Conservation (phyloP, 495 filamentous ascomycete species). For the Aspergillus cavernicola region DNA sequence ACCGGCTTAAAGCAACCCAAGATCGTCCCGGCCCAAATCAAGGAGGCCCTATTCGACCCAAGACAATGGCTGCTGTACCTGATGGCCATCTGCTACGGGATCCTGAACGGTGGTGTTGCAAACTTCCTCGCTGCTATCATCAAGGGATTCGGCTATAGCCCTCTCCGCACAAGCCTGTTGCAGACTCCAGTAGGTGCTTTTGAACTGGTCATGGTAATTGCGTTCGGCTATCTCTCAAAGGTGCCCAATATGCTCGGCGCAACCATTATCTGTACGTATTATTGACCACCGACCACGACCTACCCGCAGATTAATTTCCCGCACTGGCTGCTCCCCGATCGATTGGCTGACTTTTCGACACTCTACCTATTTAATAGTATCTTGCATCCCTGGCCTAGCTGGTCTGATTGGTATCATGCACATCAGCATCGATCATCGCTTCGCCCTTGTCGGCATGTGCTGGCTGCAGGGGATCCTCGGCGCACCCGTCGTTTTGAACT, state of each 20-base stretch:
- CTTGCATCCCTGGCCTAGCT: constrained; percentile 35
- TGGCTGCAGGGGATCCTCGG: constrained; percentile 9
- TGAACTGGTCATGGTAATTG: constrained; percentile 48
- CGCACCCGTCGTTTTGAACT: not conserved
- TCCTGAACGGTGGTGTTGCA: constrained; percentile 26
- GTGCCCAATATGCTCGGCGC: not conserved
- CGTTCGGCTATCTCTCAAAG: not conserved
- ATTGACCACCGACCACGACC: no score
- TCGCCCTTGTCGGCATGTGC: constrained; percentile 32
- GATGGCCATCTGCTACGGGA: constrained; percentile 21
- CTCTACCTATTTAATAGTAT: constrained; percentile 37
- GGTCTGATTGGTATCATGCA: constrained; percentile 35
- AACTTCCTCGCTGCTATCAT: constrained; percentile 47
- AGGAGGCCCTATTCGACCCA: constrained; percentile 31
- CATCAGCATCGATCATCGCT: constrained; percentile 36
- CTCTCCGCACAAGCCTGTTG: constrained; percentile 53
- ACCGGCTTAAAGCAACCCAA: constrained; percentile 18
- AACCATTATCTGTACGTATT: not conserved
- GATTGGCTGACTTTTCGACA: no score
- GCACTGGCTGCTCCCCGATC: no score
- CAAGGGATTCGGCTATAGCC: constrained; percentile 53
- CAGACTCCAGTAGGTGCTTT: constrained; percentile 62
- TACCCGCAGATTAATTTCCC: no score
- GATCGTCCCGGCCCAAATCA: constrained; percentile 48
- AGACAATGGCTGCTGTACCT: constrained; percentile 33